These are phyloP conservation scores for Fraxinus dipetala DNA, from an alignment of 305 asterid species.

Conservation along the genomic window DNA sequence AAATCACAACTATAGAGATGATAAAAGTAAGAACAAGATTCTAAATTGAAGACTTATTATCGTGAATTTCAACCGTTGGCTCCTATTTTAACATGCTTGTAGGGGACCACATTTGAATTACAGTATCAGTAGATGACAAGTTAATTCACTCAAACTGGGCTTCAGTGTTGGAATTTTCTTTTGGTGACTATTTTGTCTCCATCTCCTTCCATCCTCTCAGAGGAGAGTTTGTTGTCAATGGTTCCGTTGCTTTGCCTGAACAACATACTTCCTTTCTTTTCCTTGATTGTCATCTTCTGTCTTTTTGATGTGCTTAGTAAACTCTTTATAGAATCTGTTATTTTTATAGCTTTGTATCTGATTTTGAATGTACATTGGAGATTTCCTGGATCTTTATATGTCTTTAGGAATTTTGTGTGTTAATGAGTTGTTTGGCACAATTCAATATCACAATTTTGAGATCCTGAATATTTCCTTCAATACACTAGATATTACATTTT, in stretches of 20 bases:
- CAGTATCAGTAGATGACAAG: background rate
- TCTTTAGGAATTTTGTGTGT: background rate
- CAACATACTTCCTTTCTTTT: background rate
- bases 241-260: background rate
- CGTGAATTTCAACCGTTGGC: background rate
- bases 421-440: background rate
- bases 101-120: background rate
- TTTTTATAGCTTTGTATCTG: background rate
- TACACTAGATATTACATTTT: background rate
- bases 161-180: background rate
- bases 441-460: background rate
- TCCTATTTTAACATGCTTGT: background rate
- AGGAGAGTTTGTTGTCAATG: background rate
- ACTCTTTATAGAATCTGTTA: background rate
- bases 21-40: background rate
- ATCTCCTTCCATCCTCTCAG: background rate
- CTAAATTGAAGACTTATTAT: background rate
- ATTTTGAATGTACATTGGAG: background rate
- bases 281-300: background rate
- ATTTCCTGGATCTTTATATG: background rate
- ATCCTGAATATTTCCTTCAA: background rate
- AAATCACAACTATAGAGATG: background rate
- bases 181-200: background rate
- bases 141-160: background rate
- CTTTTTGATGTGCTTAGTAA: slow-evolving; percentile 10